These are phyloP conservation scores for Rhizopus arrhizus DNA, from an alignment of 371 early-diverging fungal genomes.

Conservation along the genomic window DNA sequence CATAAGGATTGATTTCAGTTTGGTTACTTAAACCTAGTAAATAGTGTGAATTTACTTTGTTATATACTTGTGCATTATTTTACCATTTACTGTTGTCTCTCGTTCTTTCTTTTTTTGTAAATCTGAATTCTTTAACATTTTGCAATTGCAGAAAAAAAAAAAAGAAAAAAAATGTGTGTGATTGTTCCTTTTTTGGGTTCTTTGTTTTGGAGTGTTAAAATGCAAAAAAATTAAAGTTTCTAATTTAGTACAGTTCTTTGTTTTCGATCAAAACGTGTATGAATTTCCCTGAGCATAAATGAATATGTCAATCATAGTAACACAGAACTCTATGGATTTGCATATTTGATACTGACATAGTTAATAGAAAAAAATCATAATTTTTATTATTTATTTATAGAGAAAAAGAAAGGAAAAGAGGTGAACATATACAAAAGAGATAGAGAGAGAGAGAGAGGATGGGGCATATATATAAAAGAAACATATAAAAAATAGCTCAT, in stretches of 20 bases:
- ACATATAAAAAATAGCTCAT: not conserved
- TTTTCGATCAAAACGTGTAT: too few relatives aligned
- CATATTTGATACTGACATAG: too few relatives aligned
- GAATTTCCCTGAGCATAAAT: too few relatives aligned
- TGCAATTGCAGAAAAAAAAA: not conserved
- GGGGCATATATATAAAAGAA: not conserved
- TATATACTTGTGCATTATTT: not conserved
- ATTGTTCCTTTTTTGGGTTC: not conserved
- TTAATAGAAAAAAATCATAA: too few relatives aligned
- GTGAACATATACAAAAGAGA: not conserved
- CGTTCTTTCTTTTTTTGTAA: not conserved
- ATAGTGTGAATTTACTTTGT: not conserved
- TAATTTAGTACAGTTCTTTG: too few relatives aligned
- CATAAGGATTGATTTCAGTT: not conserved
- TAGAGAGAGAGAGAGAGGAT: not conserved
- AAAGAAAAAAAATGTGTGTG: not conserved
- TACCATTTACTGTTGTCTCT: not conserved
- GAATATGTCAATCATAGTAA: too few relatives aligned
- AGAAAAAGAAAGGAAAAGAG: not conserved
- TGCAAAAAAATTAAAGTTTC: not conserved
- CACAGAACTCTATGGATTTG: too few relatives aligned
- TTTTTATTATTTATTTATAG: not conserved
- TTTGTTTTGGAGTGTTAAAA: not conserved
- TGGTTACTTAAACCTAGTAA: not conserved
- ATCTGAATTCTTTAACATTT: conserved; percentile 1